Evolutionary conservation across 1,139 yeast genomes (phyloP), one percentile per base, ranked within the genome.

Genomic region (Geotrichum macrosporum): DNA sequence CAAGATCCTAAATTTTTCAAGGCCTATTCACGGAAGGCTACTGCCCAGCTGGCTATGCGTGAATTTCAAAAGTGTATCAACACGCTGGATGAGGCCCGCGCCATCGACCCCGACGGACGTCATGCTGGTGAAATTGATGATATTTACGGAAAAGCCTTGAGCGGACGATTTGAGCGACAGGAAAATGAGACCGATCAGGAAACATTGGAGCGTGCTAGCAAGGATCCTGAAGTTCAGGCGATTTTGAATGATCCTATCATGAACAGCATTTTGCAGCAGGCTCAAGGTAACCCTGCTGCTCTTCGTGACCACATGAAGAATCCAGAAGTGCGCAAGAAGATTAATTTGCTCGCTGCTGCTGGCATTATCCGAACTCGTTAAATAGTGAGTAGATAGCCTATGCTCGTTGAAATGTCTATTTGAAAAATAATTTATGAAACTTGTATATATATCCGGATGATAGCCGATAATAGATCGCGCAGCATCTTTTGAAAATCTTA

Each of bases 291-390:
- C 65, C 98, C 98, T 40, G 95, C 95, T 44, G 97, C 98, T 41
- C 76, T 94, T 58, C 94, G 86, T 65, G 97, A 92, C 59, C 98
- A 94, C 70, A 88, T 94, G 96, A 85, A 79, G 74, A 94, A 92
- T 70, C 97, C 98, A 31, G 94, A 81, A 55, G 88, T 94, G 47
- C 78, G 81, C 61, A 82, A 81, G 68, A 94, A 92, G 79, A 81
- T 94, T 61, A 84, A 85, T 66, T 77, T 85, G 63, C 77, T 94
- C 69, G 83, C 89, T 64, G 95, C 96, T 50, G 96, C 98, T 27
- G 99, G 99, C 65, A 87, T 94, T 50, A 89, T 94, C 63, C 84
- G 96, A 68, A 88, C 96, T 35, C 81, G 95, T 65, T 87, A 77
- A 46, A 10, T 13, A 6, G 26, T 13, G n/a, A n/a, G n/a, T n/a